Base-by-base conservation (phyloP, 1,139 yeast genomes). In the Geotrichum aggregatum region DNA sequence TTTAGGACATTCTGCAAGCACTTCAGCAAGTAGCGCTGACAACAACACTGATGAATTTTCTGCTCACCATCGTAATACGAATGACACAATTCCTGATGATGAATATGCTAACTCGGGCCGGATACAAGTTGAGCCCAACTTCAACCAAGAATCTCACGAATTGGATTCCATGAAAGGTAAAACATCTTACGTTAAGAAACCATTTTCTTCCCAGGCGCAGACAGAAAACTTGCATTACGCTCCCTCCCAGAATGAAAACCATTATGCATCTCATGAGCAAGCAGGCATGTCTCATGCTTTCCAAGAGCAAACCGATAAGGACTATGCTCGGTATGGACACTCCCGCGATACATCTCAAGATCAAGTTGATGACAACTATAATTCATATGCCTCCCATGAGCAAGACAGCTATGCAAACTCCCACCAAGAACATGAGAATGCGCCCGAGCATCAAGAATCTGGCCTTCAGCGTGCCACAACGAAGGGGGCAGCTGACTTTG, bases 401-500 rank as follows among this genome's bases (percentile, higher is more conserved):
- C 28, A 24, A 24, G 28, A 24, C 8, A 8, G 7, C 5, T 5
- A 24, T 24, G 8, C 8, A 38, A 38, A 5, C 22, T 38, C 41
- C 41, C 21, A 16, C 41, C 18, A 38, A 10, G 41, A 16, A 8
- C 22, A 38, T 4, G 16, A 14, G 8, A 13, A 38, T 5, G 11
- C 7, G 4, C 21, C 11, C 3, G 7, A 14, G 19, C n/a, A 3
- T 38, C 41, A 24, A 24, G 13, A 21, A 22, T 31, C 2, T 3
- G 44, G 34, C 21, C 47, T 31, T 7, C 39, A 31, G 7, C 26
- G 38, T 10, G 3, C 39, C 6, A 14, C 18, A 3, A 33, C 39
- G n/a, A 33, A 49, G 30, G 50, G 49, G 4, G 44, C 34, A 14
- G n/a, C 35, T 5, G 51, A 63, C 43, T 65, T 63, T 54, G 68